Evolutionary conservation across 768 basidiomycete species (phyloP).

Genomic region (Fomitopsis pulvina): DNA sequence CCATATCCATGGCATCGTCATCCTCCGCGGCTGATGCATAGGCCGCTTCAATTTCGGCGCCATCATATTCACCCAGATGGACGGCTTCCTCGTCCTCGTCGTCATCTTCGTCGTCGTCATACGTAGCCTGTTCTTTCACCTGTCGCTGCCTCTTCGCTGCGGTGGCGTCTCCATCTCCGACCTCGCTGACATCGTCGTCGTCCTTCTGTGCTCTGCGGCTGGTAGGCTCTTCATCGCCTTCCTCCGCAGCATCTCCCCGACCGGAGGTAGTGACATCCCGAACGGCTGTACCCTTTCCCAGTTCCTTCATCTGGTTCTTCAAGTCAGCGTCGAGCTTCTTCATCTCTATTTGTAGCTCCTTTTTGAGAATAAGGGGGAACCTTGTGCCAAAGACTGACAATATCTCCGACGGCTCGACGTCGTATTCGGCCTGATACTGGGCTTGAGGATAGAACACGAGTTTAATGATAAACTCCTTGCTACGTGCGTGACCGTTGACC

Average conservation of each 20-base stretch:
- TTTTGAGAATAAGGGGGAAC: slow-evolving; percentile 78
- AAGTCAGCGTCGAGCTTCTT: slow-evolving; percentile 77
- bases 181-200: slow-evolving; percentile 67
- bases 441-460: slow-evolving; percentile 81
- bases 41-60: slow-evolving; percentile 55
- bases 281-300: slow-evolving; percentile 72
- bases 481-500: slow-evolving; percentile 58
- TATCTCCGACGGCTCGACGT: slow-evolving; percentile 65
- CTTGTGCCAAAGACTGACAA: slow-evolving; percentile 61
- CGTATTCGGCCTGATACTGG: slow-evolving; percentile 82
- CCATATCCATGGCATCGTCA: slow-evolving; percentile 29
- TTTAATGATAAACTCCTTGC: slow-evolving; percentile 73
- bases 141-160: slow-evolving; percentile 69
- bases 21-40: slow-evolving; percentile 40
- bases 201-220: slow-evolving; percentile 36
- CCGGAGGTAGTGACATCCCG: slow-evolving; percentile 36
- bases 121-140: slow-evolving; percentile 66
- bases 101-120: slow-evolving; percentile 65
- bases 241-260: slow-evolving; percentile 46
- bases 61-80: slow-evolving; percentile 41
- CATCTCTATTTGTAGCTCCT: slow-evolving; percentile 82
- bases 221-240: slow-evolving; percentile 44
- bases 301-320: slow-evolving; percentile 68
- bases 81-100: slow-evolving; percentile 42
- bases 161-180: slow-evolving; percentile 78